A percentile compares a stretch with the other conserved stretches of the same genome.
Conservation (phyloP, 495 filamentous ascomycete species). For the Aspergillus panamensis region DNA sequence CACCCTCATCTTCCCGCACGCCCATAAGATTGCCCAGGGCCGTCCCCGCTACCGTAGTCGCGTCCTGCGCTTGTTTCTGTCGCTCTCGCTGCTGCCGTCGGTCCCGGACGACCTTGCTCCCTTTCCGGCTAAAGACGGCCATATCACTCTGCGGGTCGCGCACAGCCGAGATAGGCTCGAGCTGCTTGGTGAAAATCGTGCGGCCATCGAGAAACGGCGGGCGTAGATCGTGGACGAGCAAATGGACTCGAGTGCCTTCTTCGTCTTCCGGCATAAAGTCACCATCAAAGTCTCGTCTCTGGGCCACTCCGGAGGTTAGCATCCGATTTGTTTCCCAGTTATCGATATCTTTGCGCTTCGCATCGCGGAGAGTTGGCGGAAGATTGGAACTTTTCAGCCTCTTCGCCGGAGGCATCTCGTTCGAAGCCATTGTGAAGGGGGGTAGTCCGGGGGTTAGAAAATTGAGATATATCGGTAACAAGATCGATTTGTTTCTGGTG, state of each 20-base stretch:
- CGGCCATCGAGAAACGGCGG: constrained; percentile 95
- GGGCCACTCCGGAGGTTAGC: constrained; percentile 93
- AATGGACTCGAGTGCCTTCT: constrained; percentile 83
- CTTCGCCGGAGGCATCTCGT: constrained; percentile 43
- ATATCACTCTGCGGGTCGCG: constrained; percentile 96
- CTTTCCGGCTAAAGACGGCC: constrained; percentile 97
- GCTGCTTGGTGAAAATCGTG: constrained; percentile 93
- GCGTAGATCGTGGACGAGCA: constrained; percentile 89
- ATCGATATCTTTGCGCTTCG: constrained; percentile 88
- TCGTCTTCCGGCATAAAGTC: constrained; percentile 90
- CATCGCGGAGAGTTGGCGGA: constrained; percentile 41
- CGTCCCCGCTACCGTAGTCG: constrained; percentile 90
- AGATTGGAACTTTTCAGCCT: constrained; percentile 43
- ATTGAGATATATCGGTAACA: background rate
- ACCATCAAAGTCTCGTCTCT: constrained; percentile 72
- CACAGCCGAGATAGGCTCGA: constrained; percentile 92
- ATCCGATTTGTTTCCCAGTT: constrained; percentile 99
- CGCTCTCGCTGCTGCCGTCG: constrained; percentile 87
- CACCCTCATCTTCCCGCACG: constrained; percentile 89
- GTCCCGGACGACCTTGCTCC: constrained; percentile 89
- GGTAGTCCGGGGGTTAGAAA: background rate
- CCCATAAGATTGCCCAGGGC: constrained; percentile 92
- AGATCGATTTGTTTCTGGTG: background rate
- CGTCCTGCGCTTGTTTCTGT: constrained; percentile 91
- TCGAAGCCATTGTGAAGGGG: constrained; percentile 32